These are phyloP conservation scores for Gossypioides kirkii DNA, from an alignment of 345 rosid genomes.

Conservation along the genomic window DNA sequence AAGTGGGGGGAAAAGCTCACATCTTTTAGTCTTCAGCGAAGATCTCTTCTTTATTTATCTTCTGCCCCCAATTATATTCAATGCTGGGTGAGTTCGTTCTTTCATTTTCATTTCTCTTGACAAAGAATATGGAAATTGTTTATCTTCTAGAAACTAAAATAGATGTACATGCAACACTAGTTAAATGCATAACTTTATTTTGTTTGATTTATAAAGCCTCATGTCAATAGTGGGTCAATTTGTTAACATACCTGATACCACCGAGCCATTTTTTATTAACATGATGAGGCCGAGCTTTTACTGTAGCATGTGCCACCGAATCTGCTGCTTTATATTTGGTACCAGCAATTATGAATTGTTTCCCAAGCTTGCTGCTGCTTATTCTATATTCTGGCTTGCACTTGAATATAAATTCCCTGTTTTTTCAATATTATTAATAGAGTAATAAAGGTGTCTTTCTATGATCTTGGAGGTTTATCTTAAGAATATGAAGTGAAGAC, in stretches of 20 bases:
- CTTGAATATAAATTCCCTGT: background rate
- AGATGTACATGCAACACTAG: background rate
- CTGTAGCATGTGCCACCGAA: background rate
- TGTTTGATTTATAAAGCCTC: background rate
- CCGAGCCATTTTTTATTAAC: background rate
- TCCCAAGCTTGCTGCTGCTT: background rate
- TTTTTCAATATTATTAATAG: background rate
- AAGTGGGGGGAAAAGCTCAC: constrained; percentile 85
- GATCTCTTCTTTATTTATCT: constrained; percentile 99
- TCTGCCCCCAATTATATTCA: constrained; percentile 94
- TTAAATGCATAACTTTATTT: background rate
- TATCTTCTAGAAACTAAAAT: background rate
- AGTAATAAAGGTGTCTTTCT: background rate
- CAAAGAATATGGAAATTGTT: background rate
- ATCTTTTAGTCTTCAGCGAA: constrained; percentile 93
- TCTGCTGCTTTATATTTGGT: background rate
- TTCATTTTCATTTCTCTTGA: background rate
- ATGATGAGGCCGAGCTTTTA: background rate
- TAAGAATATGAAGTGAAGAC: background rate
- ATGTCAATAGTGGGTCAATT: background rate
- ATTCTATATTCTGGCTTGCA: background rate
- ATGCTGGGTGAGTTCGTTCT: constrained; percentile 72
- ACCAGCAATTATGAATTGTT: too few species aligned
- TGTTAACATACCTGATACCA: background rate
- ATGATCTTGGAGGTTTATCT: background rate